phyloP scores from a whole-genome alignment of 768 basidiomycete genomes.

The Boletales sp. region DNA sequence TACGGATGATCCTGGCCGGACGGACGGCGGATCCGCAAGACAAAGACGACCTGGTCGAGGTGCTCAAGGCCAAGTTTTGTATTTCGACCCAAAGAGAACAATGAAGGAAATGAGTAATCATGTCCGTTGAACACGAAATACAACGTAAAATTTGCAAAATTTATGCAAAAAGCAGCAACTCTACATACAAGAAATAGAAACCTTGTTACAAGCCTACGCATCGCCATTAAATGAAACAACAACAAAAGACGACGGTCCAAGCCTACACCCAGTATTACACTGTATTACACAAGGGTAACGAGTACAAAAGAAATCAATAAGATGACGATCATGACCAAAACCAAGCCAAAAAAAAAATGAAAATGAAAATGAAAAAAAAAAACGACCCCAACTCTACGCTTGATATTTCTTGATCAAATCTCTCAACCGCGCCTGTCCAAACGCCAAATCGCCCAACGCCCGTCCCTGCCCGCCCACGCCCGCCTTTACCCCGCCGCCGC shows the following conservation, averaged over 20 bases:
- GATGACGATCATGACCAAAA: not conserved
- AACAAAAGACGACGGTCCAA: too few species aligned
- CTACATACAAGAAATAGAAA: not conserved
- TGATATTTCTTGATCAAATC: slow-evolving; percentile 86
- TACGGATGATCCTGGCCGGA: too few species aligned
- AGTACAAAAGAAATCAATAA: not conserved
- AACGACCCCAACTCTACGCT: slow-evolving; percentile 22
- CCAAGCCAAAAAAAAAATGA: not conserved
- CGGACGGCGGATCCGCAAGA: too few species aligned
- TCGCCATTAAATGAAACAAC: too few species aligned
- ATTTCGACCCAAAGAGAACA: too few species aligned
- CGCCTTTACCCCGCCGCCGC: slow-evolving; percentile 3
- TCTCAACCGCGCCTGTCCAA: slow-evolving; percentile 72
- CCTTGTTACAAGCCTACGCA: too few species aligned
- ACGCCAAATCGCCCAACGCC: slow-evolving; percentile 50
- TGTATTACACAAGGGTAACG: not conserved
- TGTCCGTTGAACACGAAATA: not conserved
- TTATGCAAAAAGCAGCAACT: not conserved
- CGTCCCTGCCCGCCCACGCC: slow-evolving; percentile 8
- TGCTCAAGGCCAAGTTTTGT: too few species aligned
- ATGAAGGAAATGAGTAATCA: too few species aligned
- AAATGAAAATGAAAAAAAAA: not conserved
- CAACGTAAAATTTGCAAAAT: slow-evolving; percentile 6
- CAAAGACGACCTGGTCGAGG: too few species aligned
- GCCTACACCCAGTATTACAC: too few species aligned